Evolutionary conservation across 331 rosid species (phyloP).

Genomic region (Quercus phellos): DNA sequence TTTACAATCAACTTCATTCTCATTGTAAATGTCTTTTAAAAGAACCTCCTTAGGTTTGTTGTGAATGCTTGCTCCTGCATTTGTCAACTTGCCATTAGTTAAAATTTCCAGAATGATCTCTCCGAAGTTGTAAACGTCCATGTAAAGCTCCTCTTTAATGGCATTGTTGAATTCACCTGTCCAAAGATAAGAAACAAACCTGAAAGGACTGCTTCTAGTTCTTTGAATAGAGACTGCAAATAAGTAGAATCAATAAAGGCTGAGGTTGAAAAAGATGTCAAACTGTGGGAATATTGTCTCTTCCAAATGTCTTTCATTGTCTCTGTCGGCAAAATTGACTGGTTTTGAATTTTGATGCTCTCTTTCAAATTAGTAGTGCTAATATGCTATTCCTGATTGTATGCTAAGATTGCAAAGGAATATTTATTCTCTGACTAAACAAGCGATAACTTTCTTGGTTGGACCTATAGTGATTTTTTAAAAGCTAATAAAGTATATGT

Average conservation of each 20-base stretch:
- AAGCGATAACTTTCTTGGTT: not conserved
- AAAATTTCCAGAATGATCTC: slow-evolving; percentile 64
- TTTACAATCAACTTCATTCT: slow-evolving; percentile 45
- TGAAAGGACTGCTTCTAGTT: not conserved
- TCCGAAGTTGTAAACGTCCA: slow-evolving; percentile 68
- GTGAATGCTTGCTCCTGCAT: slow-evolving; percentile 46
- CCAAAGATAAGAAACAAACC: slow-evolving; percentile 9
- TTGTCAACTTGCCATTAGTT: slow-evolving; percentile 51
- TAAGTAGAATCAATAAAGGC: not conserved
- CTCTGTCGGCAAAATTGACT: not conserved
- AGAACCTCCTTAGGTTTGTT: slow-evolving; percentile 53
- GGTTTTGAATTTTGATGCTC: not conserved
- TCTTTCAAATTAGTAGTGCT: not conserved
- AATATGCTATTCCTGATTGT: not conserved
- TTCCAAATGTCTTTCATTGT: slow-evolving; percentile 7
- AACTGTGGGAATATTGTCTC: not conserved
- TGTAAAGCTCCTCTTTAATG: slow-evolving; percentile 61
- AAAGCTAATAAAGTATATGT: not conserved
- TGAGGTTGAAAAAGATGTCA: not conserved
- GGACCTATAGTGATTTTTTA: not conserved
- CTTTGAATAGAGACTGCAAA: not conserved
- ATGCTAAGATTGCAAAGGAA: not conserved
- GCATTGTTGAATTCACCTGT: slow-evolving; percentile 46
- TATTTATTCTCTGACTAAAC: not conserved
- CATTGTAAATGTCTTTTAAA: slow-evolving; percentile 52